Base-by-base conservation (phyloP, 192 early-diverging fungal genomes). In the Gryganskiella cystojenkinii region DNA sequence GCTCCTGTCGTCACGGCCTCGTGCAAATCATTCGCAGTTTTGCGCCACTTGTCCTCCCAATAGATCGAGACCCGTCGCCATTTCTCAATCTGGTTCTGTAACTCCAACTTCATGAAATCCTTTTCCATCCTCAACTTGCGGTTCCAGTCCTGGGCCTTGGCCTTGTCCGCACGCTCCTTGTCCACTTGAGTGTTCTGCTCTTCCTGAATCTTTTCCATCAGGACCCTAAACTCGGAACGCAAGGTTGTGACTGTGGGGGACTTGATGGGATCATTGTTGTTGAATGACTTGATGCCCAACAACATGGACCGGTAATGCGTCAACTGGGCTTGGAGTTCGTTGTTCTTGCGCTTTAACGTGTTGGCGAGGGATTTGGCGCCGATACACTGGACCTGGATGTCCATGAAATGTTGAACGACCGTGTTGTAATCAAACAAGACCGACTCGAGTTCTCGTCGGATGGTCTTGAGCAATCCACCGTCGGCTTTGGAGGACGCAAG, bases 201-300 rank as follows among this genome's bases (percentile, higher is more conserved):
- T 56, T 73, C 71, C 31, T 73, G 71, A 20, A 73, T 73, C 56
- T 73, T 73, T 46, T 73, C 71, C 61, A 73, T 28, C 27, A 73
- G 33, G 15, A 73, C 50, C 13, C 71, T 53, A 62, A 73, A 73
- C 62, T 73, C 71, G 11, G 62, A 52, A 7, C 71, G 54, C 14
- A 73, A 55, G 4, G 61, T 73, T 1, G 71, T 73, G 24, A 73
- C 71, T 4, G 71, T 73, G 3, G 71, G 71, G 2, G 71, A 73
- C 56, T 73, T 73, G 63, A 73, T 73, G 53, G 71, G 71, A 27
- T 73, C 71, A n/a, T 73, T 73, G 62, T 73, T 73, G 56, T 73
- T 73, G 62, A 73, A 73, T 3, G 71, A 73, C 50, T 73, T 73
- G 71, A 73, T 73, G 25, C 71, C 71, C 28, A 73, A 56, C n/a